Conservation (phyloP, 2,329 filamentous ascomycete genomes). For the Keithomyces neogunnii region DNA sequence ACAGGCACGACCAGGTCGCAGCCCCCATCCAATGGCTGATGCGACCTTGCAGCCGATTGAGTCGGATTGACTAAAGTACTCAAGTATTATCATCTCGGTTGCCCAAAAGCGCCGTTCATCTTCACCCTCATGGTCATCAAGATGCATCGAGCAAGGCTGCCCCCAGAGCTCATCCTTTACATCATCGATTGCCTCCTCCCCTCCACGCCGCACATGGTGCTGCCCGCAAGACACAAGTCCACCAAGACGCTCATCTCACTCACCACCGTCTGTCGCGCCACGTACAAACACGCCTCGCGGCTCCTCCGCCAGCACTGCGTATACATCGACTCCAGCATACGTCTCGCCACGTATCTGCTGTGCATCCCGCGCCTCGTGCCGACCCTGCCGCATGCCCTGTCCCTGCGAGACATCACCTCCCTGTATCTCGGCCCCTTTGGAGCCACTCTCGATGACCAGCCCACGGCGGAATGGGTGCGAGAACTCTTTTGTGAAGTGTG, state of each 20-base stretch:
- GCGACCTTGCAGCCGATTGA: neutral
- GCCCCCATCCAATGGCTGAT: neutral
- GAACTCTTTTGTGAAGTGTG: constrained; percentile 33
- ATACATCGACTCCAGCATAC: constrained; percentile 30
- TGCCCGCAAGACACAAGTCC: constrained; percentile 29
- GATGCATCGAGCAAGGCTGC: constrained; percentile 14
- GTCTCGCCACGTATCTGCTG: constrained; percentile 24
- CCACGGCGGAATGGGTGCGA: constrained; percentile 29
- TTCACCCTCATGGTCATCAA: neutral
- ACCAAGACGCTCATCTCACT: constrained; percentile 37
- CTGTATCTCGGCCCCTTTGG: constrained; percentile 34
- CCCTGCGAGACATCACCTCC: constrained; percentile 26
- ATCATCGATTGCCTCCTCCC: constrained; percentile 27
- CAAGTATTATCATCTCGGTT: no score
- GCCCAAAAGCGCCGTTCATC: no score
- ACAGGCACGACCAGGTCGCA: neutral
- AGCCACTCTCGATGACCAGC: constrained; percentile 27
- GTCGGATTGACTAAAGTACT: no score
- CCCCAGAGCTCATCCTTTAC: constrained; percentile 25
- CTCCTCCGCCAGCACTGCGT: constrained; percentile 37
- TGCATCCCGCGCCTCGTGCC: constrained; percentile 24
- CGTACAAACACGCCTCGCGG: constrained; percentile 29
- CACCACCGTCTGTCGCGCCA: constrained; percentile 32
- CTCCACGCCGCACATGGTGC: constrained; percentile 18
- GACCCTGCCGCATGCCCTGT: constrained; percentile 17